phyloP scores from a whole-genome alignment of 805 yeast genomes.

The Kazachstania kunashirensis region DNA sequence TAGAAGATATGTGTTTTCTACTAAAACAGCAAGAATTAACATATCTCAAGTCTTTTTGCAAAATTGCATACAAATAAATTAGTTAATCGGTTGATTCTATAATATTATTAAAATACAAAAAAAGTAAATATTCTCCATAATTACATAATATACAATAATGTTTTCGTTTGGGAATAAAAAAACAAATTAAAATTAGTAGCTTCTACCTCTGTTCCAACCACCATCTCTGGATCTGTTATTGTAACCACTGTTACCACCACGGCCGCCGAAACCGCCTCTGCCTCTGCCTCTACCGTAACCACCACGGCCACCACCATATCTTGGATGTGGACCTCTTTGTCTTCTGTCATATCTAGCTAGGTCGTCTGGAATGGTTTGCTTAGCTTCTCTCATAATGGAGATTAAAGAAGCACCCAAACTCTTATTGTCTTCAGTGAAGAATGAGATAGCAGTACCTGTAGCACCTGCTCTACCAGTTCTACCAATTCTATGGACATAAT shows the following conservation, averaged over 20 bases:
- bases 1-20: too few relatives aligned
- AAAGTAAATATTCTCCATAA: too few relatives aligned
- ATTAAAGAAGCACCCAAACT: constrained; percentile 85
- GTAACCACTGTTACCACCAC: constrained; percentile 35
- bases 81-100: too few relatives aligned
- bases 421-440: constrained; percentile 82
- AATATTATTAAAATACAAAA: too few relatives aligned
- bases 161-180: too few relatives aligned
- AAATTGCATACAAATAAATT: too few relatives aligned
- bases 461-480: constrained; percentile 99
- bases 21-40: too few relatives aligned
- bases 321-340: constrained; percentile 48
- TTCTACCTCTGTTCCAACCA: constrained; percentile 33
- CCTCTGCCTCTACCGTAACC: constrained; percentile 44
- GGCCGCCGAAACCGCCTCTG: constrained; percentile 32
- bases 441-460: constrained; percentile 87
- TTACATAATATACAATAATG: too few relatives aligned
- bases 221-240: constrained; percentile 29
- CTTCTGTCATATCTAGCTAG: constrained; percentile 69
- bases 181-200: too few relatives aligned
- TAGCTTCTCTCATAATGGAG: constrained; percentile 88
- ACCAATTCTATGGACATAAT: constrained; percentile 97
- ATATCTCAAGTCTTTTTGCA: too few relatives aligned
- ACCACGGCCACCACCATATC: constrained; percentile 49
- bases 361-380: constrained; percentile 78